Percentiles rank a stretch among this genome's conserved stretches.
Evolutionary conservation across 176 grass and related monocot genomes (phyloP).

Genomic region (Ananas comosus): DNA sequence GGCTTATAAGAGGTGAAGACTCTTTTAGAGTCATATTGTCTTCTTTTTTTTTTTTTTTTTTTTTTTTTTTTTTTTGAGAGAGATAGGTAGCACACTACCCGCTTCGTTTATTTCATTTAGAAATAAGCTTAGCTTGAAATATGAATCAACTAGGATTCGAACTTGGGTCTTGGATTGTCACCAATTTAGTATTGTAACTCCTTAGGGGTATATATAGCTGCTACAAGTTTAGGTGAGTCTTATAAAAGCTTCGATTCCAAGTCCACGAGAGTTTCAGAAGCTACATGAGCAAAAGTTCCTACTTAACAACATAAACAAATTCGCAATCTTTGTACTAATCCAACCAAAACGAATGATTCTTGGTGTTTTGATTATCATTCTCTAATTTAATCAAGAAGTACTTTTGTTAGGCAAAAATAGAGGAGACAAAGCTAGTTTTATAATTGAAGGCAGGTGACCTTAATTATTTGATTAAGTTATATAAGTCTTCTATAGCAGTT

Average conservation of each 20-base stretch:
- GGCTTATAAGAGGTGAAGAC: constrained; percentile 15
- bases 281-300: background rate
- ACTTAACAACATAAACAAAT: constrained; percentile 20
- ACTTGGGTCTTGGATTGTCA: too few relatives aligned
- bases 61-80: too few relatives aligned
- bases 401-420: background rate
- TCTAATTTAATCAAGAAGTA: background rate
- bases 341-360: background rate
- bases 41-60: too few relatives aligned
- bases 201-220: background rate
- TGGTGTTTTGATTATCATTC: background rate
- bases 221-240: constrained; percentile 35
- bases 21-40: background rate
- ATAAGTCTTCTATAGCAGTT: constrained; percentile 28
- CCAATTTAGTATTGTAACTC: constrained; percentile 7
- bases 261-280: constrained; percentile 21
- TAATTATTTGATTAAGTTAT: background rate
- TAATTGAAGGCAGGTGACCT: constrained; percentile 30
- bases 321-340: constrained; percentile 6
- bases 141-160: too few relatives aligned
- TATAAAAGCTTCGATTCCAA: constrained; percentile 10
- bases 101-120: too few relatives aligned
- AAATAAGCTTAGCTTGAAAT: too few relatives aligned
- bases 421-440: constrained; percentile 1
- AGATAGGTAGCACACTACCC: too few relatives aligned